phyloP scores from a whole-genome alignment of 2,329 filamentous ascomycete genomes.

The Pyricularia sp. region DNA sequence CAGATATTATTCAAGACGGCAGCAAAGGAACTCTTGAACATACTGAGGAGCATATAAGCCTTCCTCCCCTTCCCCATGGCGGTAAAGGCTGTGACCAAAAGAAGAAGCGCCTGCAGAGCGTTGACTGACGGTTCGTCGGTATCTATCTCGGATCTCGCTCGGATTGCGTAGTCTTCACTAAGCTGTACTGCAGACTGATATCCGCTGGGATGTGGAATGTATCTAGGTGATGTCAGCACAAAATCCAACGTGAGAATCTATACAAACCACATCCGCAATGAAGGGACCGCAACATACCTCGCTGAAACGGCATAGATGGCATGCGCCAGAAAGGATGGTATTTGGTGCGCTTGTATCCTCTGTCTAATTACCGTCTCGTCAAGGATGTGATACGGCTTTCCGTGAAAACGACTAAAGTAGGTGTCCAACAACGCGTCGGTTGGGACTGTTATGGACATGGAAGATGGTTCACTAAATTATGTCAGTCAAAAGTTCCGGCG shows the following conservation, averaged over 20 bases:
- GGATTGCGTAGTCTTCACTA: constrained; percentile 64
- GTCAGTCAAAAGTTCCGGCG: background rate
- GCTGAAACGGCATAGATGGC: constrained; percentile 54
- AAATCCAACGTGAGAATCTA: constrained; percentile 3
- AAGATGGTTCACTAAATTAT: constrained; percentile 32
- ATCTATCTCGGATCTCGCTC: constrained; percentile 61
- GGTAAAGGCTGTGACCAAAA: constrained; percentile 67
- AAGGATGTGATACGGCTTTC: constrained; percentile 72
- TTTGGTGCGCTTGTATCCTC: constrained; percentile 57
- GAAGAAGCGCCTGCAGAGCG: constrained; percentile 62
- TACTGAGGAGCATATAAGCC: constrained; percentile 79
- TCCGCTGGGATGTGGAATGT: constrained; percentile 57
- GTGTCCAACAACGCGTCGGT: constrained; percentile 62
- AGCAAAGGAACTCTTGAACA: constrained; percentile 10
- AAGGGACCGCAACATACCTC: constrained; percentile 33
- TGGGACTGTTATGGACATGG: constrained; percentile 30
- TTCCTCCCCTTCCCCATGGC: constrained; percentile 74
- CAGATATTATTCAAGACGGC: background rate
- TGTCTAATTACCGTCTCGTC: constrained; percentile 70
- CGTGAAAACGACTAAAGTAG: constrained; percentile 72
- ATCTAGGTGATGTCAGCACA: constrained; percentile 35
- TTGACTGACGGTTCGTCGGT: constrained; percentile 76
- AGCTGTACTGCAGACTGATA: constrained; percentile 58
- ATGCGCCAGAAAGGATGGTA: constrained; percentile 45
- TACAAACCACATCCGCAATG: background rate